Evolutionary conservation across 106 monocot genomes (phyloP).

Genomic region (Dendrobium catenatum): DNA sequence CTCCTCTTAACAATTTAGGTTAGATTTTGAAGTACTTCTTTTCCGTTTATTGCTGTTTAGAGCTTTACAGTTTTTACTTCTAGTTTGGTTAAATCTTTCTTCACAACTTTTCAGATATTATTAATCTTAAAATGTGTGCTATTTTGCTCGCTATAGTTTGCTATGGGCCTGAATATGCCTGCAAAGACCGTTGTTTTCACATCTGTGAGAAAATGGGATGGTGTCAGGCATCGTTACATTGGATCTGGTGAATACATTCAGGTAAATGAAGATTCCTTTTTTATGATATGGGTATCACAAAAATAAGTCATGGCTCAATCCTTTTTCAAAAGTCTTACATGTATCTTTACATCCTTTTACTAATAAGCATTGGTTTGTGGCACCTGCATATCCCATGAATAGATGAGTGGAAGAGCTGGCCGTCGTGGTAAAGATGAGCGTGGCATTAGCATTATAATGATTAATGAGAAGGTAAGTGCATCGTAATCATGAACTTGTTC

Average conservation of each 20-base stretch:
- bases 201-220: slow-evolving; percentile 98
- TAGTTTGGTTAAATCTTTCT: background rate
- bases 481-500: background rate
- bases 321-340: background rate
- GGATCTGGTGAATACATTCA: slow-evolving; percentile 99
- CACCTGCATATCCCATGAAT: slow-evolving; percentile 3
- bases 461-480: slow-evolving; percentile 74
- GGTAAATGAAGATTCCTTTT: slow-evolving; percentile 31
- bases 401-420: slow-evolving; percentile 99
- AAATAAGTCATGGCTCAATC: background rate
- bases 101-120: background rate
- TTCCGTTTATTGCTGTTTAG: background rate
- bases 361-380: slow-evolving; percentile 6
- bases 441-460: slow-evolving; percentile 97
- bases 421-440: slow-evolving; percentile 98
- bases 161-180: slow-evolving; percentile 99
- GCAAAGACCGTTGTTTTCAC: slow-evolving; percentile 98
- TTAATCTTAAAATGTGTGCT: background rate
- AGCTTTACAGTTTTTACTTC: background rate
- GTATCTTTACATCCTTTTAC: background rate
- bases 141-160: slow-evolving; percentile 56
- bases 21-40: background rate
- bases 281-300: background rate
- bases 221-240: slow-evolving; percentile 78
- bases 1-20: background rate